phyloP scores from a whole-genome alignment of 768 basidiomycete species.

The Leccinum imitatum region DNA sequence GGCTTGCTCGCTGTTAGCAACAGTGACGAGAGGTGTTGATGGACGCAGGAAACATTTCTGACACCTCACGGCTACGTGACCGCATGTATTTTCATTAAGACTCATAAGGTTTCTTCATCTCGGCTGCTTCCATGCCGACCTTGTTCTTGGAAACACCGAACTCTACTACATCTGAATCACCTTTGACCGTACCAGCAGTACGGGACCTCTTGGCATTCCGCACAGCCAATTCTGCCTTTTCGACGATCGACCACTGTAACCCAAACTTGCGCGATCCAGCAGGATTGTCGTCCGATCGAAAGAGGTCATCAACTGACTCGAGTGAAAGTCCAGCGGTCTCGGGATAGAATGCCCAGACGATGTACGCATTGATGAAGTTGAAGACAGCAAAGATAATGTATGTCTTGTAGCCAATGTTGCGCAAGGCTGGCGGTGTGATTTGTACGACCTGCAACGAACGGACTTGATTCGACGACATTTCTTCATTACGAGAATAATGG shows the following conservation, averaged over 20 bases:
- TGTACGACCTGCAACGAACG: slow-evolving; percentile 4
- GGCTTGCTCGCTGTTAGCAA: too few species aligned
- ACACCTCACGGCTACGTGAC: too few species aligned
- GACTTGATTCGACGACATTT: not conserved
- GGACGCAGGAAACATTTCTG: too few species aligned
- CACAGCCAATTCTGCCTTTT: not conserved
- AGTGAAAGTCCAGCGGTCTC: slow-evolving; percentile 10
- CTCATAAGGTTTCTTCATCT: not conserved
- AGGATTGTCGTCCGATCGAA: not conserved
- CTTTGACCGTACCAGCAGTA: not conserved
- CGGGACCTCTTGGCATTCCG: not conserved
- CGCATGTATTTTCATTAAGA: too few species aligned
- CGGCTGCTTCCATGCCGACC: not conserved
- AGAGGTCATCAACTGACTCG: slow-evolving; percentile 7
- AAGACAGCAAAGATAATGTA: slow-evolving; percentile 2
- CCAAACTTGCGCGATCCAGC: not conserved
- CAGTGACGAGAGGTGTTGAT: too few species aligned
- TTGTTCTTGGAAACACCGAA: not conserved
- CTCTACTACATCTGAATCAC: not conserved
- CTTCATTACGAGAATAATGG: not conserved
- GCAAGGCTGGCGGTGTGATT: slow-evolving; percentile 10
- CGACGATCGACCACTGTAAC: slow-evolving; percentile 1
- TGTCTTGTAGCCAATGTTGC: slow-evolving; percentile 12
- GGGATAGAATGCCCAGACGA: not conserved
- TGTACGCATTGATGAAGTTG: not conserved